These are phyloP conservation scores for Cryptococcus sp. DNA, from an alignment of 1,284 basidiomycete genomes.

Conservation along the genomic window DNA sequence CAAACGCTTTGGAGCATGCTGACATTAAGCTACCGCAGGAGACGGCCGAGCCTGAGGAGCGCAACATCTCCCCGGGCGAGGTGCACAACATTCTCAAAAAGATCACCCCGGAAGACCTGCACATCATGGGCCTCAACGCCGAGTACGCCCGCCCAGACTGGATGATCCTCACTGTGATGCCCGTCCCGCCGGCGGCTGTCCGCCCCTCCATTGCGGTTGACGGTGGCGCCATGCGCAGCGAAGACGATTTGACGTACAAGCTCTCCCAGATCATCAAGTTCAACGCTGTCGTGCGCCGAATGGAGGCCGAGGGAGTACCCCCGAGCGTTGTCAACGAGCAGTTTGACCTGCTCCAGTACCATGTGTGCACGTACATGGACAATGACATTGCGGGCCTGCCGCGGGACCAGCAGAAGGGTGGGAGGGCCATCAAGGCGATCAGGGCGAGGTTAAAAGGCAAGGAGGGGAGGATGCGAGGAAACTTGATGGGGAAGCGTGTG, in stretches of 20 bases:
- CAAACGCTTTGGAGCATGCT: neutral
- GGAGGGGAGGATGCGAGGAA: constrained; percentile 95
- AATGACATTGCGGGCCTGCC: constrained; percentile 99
- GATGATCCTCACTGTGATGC: constrained; percentile 99
- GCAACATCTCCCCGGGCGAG: constrained; percentile 80
- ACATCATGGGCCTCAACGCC: constrained; percentile 86
- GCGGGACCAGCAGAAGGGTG: constrained; percentile 95
- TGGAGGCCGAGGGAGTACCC: constrained; percentile 95
- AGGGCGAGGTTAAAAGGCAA: constrained; percentile 98
- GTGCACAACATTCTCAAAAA: constrained; percentile 90
- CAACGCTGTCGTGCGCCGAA: constrained; percentile 83
- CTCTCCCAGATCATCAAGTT: constrained; percentile 96
- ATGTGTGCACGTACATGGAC: constrained; percentile 99
- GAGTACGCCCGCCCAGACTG: constrained; percentile 97
- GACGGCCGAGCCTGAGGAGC: constrained; percentile 83
- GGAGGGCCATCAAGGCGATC: constrained; percentile 96
- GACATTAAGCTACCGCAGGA: constrained; percentile 52
- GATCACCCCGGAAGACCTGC: constrained; percentile 86
- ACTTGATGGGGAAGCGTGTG: constrained; percentile 99
- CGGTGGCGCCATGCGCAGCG: constrained; percentile 91
- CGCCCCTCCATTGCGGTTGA: constrained; percentile 96
- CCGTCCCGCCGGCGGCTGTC: constrained; percentile 96
- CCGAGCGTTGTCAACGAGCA: constrained; percentile 95
- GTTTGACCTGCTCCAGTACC: constrained; percentile 95
- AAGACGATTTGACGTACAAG: constrained; percentile 99